A percentile compares a stretch with the other conserved stretches of the same genome.
These are phyloP conservation scores for Eragrostis nindensis DNA, from an alignment of 176 grass and related monocot species.

Conservation along the genomic window DNA sequence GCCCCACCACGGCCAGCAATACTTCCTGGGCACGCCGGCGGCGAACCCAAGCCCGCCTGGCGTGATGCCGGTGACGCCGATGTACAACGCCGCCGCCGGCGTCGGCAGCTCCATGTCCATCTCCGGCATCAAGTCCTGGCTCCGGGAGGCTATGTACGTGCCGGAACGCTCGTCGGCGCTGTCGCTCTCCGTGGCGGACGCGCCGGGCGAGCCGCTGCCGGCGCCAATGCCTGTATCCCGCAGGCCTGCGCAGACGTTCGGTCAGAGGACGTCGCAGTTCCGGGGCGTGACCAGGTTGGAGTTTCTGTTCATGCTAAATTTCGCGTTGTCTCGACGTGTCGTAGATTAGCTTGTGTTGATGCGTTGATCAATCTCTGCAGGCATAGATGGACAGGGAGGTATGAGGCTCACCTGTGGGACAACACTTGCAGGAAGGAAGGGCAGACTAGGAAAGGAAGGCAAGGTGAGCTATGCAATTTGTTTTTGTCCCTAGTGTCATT, in stretches of 20 bases:
- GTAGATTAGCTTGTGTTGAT: neutral
- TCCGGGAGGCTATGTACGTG: conserved; percentile 66
- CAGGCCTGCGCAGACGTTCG: conserved; percentile 71
- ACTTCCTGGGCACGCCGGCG: conserved; percentile 29
- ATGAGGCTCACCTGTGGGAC: conserved; percentile 94
- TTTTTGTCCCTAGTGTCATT: neutral
- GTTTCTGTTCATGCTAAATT: neutral
- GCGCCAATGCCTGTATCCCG: conserved; percentile 43
- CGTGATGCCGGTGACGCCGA: conserved; percentile 16
- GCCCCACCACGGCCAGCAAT: conserved; percentile 34
- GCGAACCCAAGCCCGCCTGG: neutral
- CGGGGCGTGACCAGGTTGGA: conserved; percentile 79
- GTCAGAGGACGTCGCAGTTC: conserved; percentile 91
- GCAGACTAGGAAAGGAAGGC: conserved; percentile 92
- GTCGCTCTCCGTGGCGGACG: conserved; percentile 48
- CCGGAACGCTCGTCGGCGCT: conserved; percentile 39
- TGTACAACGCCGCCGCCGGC: conserved; percentile 43
- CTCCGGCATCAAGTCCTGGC: conserved; percentile 93
- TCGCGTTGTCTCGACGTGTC: neutral
- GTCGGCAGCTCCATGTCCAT: conserved; percentile 69
- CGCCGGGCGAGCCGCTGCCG: conserved; percentile 22
- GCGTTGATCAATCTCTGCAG: conserved; percentile 18
- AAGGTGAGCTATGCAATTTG: conserved; percentile 59
- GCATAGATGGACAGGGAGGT: conserved; percentile 94
- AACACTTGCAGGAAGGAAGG: conserved; percentile 95